Evolutionary conservation across 2,329 filamentous ascomycete species (phyloP).

Genomic region (Hypoxylon sp.): DNA sequence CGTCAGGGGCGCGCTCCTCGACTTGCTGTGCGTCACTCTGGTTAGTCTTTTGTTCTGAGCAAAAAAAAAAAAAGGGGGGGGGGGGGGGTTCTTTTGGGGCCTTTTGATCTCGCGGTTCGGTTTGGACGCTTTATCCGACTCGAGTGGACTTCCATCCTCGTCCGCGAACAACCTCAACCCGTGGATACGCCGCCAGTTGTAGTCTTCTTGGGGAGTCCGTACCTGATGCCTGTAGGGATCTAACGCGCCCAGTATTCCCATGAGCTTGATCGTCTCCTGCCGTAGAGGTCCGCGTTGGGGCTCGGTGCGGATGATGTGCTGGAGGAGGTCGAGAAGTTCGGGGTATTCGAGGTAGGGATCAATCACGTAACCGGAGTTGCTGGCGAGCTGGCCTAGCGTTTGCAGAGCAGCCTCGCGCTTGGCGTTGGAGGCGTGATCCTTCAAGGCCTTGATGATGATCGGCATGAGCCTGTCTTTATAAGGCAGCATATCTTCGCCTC

Average conservation of each 20-base stretch:
- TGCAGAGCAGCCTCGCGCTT: conserved; percentile 93
- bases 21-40: conserved; percentile 70
- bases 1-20: conserved; percentile 87
- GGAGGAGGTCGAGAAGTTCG: conserved; percentile 89
- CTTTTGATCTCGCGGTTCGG: conserved; percentile 4
- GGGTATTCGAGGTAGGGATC: conserved; percentile 96
- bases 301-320: conserved; percentile 94
- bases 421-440: conserved; percentile 89
- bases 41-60: conserved; percentile 39
- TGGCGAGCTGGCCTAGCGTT: conserved; percentile 91
- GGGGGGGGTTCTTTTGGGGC: neutral
- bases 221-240: conserved; percentile 95
- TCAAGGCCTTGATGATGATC: conserved; percentile 91
- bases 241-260: conserved; percentile 93
- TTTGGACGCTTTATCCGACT: conserved; percentile 20
- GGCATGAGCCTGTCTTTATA: conserved; percentile 96
- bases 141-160: conserved; percentile 35
- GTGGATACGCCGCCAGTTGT: conserved; percentile 35
- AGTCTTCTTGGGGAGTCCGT: conserved; percentile 43
- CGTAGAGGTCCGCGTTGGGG: conserved; percentile 83
- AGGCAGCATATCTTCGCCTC: conserved; percentile 90
- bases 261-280: conserved; percentile 94
- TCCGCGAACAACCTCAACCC: conserved; percentile 17
- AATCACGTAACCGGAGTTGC: conserved; percentile 97
- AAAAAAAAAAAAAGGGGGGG: no score